Evolutionary conservation across 306 rosid genomes (phyloP).

Genomic region (Gynostemma pentaphyllum): DNA sequence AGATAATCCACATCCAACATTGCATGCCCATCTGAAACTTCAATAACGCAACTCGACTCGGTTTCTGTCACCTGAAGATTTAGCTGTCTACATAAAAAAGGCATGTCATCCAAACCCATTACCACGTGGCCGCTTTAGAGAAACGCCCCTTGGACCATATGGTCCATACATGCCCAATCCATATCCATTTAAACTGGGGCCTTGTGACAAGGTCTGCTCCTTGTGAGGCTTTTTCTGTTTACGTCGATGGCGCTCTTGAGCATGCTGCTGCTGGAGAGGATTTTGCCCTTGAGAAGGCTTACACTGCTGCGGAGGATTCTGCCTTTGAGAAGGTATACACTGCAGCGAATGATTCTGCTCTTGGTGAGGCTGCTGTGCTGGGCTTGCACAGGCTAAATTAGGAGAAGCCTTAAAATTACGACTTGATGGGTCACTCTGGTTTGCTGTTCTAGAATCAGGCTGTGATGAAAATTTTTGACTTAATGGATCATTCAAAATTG

Average conservation of each 20-base stretch:
- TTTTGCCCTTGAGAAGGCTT: not conserved
- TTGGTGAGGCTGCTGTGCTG: not conserved
- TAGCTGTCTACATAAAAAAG: not conserved
- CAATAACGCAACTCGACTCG: not conserved
- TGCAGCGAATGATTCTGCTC: not conserved
- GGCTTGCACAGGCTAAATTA: slow-evolving; percentile 1
- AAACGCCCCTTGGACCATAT: slow-evolving; percentile 15
- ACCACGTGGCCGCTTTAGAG: slow-evolving; percentile 14
- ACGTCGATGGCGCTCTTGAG: not conserved
- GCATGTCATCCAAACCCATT: not conserved
- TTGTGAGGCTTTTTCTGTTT: not conserved
- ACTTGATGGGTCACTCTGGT: not conserved
- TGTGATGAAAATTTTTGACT: not conserved
- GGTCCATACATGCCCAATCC: not conserved
- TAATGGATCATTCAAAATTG: not conserved
- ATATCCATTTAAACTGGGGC: slow-evolving; percentile 2
- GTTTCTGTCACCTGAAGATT: slow-evolving; percentile 1
- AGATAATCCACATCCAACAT: not conserved
- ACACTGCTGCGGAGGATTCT: not conserved
- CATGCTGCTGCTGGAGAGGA: not conserved
- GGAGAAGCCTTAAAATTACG: not conserved
- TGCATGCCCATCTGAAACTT: slow-evolving; percentile 2
- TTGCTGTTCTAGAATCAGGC: not conserved
- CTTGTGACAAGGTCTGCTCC: slow-evolving; percentile 4
- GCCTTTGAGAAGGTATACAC: not conserved